Conservation (phyloP, 2,329 filamentous ascomycete genomes). For the Pseudogymnoascus verrucosus region DNA sequence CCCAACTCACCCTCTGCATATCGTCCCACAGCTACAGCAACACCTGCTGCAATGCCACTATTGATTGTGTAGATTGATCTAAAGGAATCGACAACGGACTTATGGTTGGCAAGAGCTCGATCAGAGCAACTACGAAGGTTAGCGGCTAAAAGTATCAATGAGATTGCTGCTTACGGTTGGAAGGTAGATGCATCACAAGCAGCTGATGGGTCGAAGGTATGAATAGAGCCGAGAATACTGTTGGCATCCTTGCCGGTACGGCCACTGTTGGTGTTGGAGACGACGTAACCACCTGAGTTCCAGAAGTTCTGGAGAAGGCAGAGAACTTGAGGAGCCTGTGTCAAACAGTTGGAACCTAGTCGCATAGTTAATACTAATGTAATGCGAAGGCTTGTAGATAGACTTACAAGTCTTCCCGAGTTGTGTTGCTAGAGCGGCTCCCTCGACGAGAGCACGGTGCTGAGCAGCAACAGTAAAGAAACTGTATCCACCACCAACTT, state of each 20-base stretch:
- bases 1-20: slow-evolving; percentile 54
- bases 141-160: too few relatives aligned
- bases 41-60: slow-evolving; percentile 49
- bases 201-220: slow-evolving; percentile 61
- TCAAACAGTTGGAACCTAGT: slow-evolving; percentile 38
- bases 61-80: slow-evolving; percentile 64
- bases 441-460: slow-evolving; percentile 62
- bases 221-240: slow-evolving; percentile 57
- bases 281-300: slow-evolving; percentile 48
- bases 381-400: too few relatives aligned
- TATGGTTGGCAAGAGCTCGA: slow-evolving; percentile 63
- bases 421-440: slow-evolving; percentile 51
- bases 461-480: slow-evolving; percentile 70
- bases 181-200: slow-evolving; percentile 64
- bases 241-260: slow-evolving; percentile 64
- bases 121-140: slow-evolving; percentile 34
- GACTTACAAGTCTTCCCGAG: too few relatives aligned
- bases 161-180: slow-evolving; percentile 35
- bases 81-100: slow-evolving; percentile 68
- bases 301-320: slow-evolving; percentile 72
- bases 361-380: too few relatives aligned
- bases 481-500: slow-evolving; percentile 59
- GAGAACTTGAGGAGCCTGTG: slow-evolving; percentile 58
- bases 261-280: slow-evolving; percentile 60
- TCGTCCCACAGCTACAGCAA: slow-evolving; percentile 54